Evolutionary conservation across 768 basidiomycete genomes (phyloP).

Genomic region (Tricholomella constricta): DNA sequence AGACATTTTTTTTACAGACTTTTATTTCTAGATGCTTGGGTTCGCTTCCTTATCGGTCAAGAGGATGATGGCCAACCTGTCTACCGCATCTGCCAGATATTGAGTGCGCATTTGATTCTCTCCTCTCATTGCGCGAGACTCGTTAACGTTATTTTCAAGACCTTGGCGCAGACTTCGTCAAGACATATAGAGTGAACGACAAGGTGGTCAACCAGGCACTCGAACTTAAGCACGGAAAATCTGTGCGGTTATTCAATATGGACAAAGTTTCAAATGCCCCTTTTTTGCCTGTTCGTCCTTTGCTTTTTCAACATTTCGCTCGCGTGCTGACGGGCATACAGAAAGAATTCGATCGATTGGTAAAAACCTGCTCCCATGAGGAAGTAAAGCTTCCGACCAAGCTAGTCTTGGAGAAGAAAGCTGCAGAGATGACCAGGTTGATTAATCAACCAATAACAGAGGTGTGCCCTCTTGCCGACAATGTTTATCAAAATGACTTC

Average conservation of each 20-base stretch:
- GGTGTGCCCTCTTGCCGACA: slow-evolving; percentile 41
- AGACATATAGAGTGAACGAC: slow-evolving; percentile 75
- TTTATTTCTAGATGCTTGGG: slow-evolving; percentile 67
- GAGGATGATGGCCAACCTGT: slow-evolving; percentile 54
- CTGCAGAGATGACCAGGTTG: slow-evolving; percentile 59
- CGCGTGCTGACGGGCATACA: slow-evolving; percentile 28
- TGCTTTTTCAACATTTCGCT: slow-evolving; percentile 24
- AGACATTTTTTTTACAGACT: slow-evolving; percentile 8
- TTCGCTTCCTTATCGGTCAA: slow-evolving; percentile 77
- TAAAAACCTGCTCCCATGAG: slow-evolving; percentile 44
- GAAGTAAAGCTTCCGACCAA: slow-evolving; percentile 69
- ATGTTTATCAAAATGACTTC: slow-evolving; percentile 9
- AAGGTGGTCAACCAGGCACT: slow-evolving; percentile 64
- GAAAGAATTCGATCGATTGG: slow-evolving; percentile 74
- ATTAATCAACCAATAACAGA: slow-evolving; percentile 73
- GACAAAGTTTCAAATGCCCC: slow-evolving; percentile 82
- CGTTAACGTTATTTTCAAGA: slow-evolving; percentile 31
- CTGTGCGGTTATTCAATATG: slow-evolving; percentile 65
- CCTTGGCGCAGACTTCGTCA: slow-evolving; percentile 51
- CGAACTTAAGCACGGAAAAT: slow-evolving; percentile 77
- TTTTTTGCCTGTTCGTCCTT: slow-evolving; percentile 59
- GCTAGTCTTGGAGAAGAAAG: slow-evolving; percentile 66
- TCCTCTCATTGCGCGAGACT: neutral
- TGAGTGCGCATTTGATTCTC: slow-evolving; percentile 49
- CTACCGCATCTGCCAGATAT: slow-evolving; percentile 84